Conservation (phyloP, 768 basidiomycete species). For the Lactarius indigo region DNA sequence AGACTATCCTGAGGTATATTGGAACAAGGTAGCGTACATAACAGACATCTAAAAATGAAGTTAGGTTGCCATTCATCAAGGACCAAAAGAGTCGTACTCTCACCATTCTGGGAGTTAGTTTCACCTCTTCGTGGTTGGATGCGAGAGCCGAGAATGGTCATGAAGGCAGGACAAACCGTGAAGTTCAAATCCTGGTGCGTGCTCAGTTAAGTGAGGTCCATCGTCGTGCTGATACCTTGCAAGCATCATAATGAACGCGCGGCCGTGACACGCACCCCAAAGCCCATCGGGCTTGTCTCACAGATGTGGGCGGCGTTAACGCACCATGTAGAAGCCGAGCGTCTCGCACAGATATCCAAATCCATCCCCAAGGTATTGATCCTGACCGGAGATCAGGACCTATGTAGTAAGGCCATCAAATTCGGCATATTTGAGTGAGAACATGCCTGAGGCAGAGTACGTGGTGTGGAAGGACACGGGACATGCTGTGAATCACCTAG, state of each 20-base stretch:
- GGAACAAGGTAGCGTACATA: not conserved
- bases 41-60: not conserved
- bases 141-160: constrained; percentile 49
- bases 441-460: constrained; percentile 55
- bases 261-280: constrained; percentile 53
- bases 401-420: constrained; percentile 51
- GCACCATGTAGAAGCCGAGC: constrained; percentile 47
- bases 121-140: constrained; percentile 58
- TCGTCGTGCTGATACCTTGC: not conserved
- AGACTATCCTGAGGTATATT: constrained; percentile 8
- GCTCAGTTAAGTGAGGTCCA: not conserved
- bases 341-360: constrained; percentile 37
- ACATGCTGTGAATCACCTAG: constrained; percentile 49
- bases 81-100: constrained; percentile 49
- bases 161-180: constrained; percentile 58
- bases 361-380: constrained; percentile 63
- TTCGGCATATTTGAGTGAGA: constrained; percentile 47
- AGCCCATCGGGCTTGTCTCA: constrained; percentile 58
- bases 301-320: constrained; percentile 69
- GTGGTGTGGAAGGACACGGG: constrained; percentile 61
- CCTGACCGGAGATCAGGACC: constrained; percentile 66
- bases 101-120: constrained; percentile 56
- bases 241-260: constrained; percentile 49
- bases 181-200: constrained; percentile 54
- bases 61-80: constrained; percentile 36